Evolutionary conservation across 2,329 filamentous ascomycete genomes (phyloP).

Genomic region (Penicillium thymicola): DNA sequence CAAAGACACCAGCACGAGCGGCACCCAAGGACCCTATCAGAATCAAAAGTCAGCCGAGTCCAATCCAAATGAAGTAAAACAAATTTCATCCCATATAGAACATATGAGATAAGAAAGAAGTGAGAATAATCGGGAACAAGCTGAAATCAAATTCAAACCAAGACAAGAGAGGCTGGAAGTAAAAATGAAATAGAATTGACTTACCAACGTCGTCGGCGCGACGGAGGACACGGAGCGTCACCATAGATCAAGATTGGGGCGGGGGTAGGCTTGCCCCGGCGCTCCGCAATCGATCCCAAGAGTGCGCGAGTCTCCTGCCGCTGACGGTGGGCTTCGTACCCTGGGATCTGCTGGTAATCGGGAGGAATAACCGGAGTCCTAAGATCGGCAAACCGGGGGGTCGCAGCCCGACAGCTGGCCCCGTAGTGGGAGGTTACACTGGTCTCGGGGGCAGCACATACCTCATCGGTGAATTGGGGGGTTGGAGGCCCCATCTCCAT

Average conservation of each 20-base stretch:
- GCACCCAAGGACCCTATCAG: background rate
- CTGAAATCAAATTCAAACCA: no score
- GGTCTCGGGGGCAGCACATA: background rate
- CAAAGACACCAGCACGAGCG: background rate
- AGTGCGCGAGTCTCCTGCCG: background rate
- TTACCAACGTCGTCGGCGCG: background rate
- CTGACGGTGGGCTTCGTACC: background rate
- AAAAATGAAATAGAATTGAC: background rate
- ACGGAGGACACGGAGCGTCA: background rate
- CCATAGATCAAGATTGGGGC: background rate
- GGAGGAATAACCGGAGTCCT: conserved; percentile 1
- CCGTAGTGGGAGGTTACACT: background rate
- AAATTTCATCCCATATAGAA: background rate
- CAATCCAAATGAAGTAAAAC: background rate
- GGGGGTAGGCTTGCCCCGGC: background rate
- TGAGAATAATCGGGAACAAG: background rate
- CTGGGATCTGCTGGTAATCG: background rate
- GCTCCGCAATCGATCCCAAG: conserved; percentile 2
- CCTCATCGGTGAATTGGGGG: background rate
- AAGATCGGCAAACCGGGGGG: background rate
- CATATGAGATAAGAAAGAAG: background rate
- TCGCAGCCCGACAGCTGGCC: background rate
- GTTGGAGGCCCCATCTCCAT: background rate
- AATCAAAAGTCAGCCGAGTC: background rate
- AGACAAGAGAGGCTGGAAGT: background rate